phyloP scores from a whole-genome alignment of 495 filamentous ascomycete species.

The Xylaria scruposa region DNA sequence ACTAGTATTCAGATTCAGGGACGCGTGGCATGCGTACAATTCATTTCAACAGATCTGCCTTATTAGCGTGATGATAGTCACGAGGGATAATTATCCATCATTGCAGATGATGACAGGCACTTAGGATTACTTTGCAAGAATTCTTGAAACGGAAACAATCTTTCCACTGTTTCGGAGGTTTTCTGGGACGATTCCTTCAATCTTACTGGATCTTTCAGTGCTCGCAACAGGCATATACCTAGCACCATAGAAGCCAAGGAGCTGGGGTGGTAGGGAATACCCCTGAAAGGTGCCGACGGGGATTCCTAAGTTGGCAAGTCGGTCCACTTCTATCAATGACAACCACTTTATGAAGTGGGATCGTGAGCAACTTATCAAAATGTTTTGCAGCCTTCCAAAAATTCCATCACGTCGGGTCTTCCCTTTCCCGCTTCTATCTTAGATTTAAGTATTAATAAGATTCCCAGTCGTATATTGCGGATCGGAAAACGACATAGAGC shows the following conservation, averaged over 20 bases:
- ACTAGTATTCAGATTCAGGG: background rate
- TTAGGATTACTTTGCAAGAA: background rate
- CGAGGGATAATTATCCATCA: conserved; percentile 3
- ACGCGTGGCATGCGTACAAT: conserved; percentile 14
- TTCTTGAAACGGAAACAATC: conserved; percentile 22
- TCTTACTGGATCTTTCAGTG: conserved; percentile 16
- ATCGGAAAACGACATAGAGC: background rate
- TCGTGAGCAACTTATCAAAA: background rate
- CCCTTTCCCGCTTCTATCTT: conserved; percentile 8
- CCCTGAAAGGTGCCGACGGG: conserved; percentile 1
- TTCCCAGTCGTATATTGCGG: background rate
- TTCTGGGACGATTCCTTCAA: conserved; percentile 8
- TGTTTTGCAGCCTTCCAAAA: conserved; percentile 12
- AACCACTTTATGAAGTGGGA: background rate
- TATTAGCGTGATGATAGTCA: background rate
- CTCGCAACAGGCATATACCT: conserved; percentile 10
- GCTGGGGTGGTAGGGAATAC: conserved; percentile 3
- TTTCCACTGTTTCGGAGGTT: conserved; percentile 16
- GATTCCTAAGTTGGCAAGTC: conserved; percentile 6
- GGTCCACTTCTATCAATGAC: background rate
- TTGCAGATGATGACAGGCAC: conserved; percentile 11
- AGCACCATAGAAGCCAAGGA: background rate
- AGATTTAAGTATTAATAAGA: background rate
- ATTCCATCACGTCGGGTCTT: background rate
- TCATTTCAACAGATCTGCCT: background rate